These are phyloP conservation scores for Achaetomium macrosporum DNA, from an alignment of 2,329 filamentous ascomycete genomes.

Conservation along the genomic window DNA sequence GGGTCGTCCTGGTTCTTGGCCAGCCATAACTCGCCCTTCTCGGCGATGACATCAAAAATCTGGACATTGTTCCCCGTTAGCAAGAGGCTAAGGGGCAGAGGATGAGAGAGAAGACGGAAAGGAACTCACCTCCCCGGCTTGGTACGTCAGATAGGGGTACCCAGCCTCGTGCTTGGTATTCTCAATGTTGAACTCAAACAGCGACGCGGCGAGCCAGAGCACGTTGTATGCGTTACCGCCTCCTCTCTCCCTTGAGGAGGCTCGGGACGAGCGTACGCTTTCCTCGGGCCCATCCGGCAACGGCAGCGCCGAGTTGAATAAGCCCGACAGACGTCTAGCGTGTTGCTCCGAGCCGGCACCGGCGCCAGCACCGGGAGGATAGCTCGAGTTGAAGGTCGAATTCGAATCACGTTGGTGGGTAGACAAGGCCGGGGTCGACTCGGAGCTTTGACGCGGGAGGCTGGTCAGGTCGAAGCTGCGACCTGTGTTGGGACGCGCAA, in stretches of 20 bases:
- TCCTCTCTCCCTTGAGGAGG: slow-evolving; percentile 54
- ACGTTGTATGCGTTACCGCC: slow-evolving; percentile 57
- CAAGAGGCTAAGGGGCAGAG: slow-evolving; percentile 4
- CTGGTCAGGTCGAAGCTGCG: slow-evolving; percentile 53
- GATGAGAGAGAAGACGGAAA: background rate
- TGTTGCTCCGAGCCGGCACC: background rate
- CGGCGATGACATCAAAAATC: slow-evolving; percentile 88
- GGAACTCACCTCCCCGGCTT: slow-evolving; percentile 66
- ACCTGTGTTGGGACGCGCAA: slow-evolving; percentile 50
- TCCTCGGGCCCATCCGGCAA: slow-evolving; percentile 61
- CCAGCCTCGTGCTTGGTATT: slow-evolving; percentile 87
- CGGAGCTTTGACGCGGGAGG: slow-evolving; percentile 46
- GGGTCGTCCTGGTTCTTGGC: slow-evolving; percentile 94
- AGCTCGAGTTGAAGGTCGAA: slow-evolving; percentile 48
- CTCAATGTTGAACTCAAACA: slow-evolving; percentile 97
- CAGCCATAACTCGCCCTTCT: slow-evolving; percentile 96
- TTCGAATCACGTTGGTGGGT: slow-evolving; percentile 47
- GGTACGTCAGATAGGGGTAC: slow-evolving; percentile 93
- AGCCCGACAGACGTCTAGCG: slow-evolving; percentile 58
- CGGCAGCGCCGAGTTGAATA: slow-evolving; percentile 85
- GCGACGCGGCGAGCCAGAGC: slow-evolving; percentile 83
- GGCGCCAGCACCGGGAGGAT: slow-evolving; percentile 26
- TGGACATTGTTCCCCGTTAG: slow-evolving; percentile 29
- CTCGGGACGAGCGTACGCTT: slow-evolving; percentile 42
- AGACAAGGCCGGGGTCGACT: slow-evolving; percentile 34